Conservation (phyloP, 305 asterid genomes). For the Plantago rigida region DNA sequence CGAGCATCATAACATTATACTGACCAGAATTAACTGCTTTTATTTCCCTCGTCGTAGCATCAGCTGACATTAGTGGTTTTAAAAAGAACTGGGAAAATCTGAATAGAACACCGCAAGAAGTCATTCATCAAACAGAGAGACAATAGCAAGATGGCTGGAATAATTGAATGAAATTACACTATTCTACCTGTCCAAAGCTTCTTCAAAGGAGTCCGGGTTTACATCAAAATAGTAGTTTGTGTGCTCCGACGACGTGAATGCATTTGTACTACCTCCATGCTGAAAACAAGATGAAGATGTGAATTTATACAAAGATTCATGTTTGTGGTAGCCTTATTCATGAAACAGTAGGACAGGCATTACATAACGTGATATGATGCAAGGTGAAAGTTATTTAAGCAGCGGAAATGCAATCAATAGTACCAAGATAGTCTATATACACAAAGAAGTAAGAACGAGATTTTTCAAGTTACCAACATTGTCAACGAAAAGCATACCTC, state of each 20-base stretch:
- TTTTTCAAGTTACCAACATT: background rate
- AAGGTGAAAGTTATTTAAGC: conserved; percentile 4
- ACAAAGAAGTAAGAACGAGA: background rate
- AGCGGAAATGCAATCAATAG: conserved; percentile 5
- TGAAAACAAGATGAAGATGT: conserved; percentile 24
- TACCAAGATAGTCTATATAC: conserved; percentile 5
- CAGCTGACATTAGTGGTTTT: conserved; percentile 90
- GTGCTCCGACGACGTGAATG: conserved; percentile 73
- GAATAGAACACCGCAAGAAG: conserved; percentile 28
- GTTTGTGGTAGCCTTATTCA: too few relatives aligned
- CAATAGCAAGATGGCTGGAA: conserved; percentile 7
- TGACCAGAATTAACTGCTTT: conserved; percentile 95
- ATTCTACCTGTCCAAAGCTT: conserved; percentile 82
- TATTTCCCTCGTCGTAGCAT: conserved; percentile 88
- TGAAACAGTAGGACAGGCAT: conserved; percentile 4
- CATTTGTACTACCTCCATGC: conserved; percentile 98
- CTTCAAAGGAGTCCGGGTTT: conserved; percentile 75
- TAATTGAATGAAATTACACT: conserved; percentile 17
- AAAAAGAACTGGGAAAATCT: conserved; percentile 89
- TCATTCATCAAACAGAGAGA: conserved; percentile 13
- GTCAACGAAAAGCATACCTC: conserved; percentile 44
- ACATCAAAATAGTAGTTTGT: conserved; percentile 84
- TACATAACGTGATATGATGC: conserved; percentile 3
- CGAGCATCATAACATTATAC: conserved; percentile 23
- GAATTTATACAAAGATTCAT: conserved; percentile 5